Conservation (phyloP, 371 early-diverging fungal genomes). For the Rhizopus arrhizus region DNA sequence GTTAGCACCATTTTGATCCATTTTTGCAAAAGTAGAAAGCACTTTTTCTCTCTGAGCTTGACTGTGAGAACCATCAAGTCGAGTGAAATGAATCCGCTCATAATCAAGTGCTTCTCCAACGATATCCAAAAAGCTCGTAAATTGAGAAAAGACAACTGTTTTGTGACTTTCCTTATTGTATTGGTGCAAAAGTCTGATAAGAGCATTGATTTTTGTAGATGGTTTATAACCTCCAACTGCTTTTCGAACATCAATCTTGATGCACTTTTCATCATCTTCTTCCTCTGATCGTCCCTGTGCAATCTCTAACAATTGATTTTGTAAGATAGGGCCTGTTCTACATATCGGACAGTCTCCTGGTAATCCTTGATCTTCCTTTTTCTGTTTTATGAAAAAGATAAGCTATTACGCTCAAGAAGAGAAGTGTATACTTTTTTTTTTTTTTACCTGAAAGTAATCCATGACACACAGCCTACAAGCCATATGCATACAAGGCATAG, state of each 20-base stretch:
- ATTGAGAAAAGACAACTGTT: conserved; percentile 86
- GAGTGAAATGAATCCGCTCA: conserved; percentile 56
- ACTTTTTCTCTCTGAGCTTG: conserved; percentile 65
- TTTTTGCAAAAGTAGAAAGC: conserved; percentile 54
- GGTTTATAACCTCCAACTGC: conserved; percentile 56
- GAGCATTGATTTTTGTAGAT: conserved; percentile 67
- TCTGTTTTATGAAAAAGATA: conserved; percentile 25
- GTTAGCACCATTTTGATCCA: conserved; percentile 36
- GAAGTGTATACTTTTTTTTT: background rate
- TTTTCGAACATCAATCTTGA: conserved; percentile 39
- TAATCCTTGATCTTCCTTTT: conserved; percentile 56
- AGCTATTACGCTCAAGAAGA: background rate
- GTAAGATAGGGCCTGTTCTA: conserved; percentile 52
- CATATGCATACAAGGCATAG: conserved; percentile 70
- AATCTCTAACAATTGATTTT: conserved; percentile 57
- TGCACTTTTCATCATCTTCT: background rate
- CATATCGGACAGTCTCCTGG: conserved; percentile 68
- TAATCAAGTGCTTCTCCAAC: conserved; percentile 59
- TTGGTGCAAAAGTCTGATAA: conserved; percentile 51
- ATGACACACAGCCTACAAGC: conserved; percentile 64
- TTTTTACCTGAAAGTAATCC: conserved; percentile 59
- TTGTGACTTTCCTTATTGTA: conserved; percentile 40
- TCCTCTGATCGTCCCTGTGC: conserved; percentile 14
- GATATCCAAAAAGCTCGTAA: conserved; percentile 75
- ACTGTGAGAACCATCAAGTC: conserved; percentile 72